Base-by-base conservation (phyloP, 2,329 filamentous ascomycete species). In the Fusarium torulosum region DNA sequence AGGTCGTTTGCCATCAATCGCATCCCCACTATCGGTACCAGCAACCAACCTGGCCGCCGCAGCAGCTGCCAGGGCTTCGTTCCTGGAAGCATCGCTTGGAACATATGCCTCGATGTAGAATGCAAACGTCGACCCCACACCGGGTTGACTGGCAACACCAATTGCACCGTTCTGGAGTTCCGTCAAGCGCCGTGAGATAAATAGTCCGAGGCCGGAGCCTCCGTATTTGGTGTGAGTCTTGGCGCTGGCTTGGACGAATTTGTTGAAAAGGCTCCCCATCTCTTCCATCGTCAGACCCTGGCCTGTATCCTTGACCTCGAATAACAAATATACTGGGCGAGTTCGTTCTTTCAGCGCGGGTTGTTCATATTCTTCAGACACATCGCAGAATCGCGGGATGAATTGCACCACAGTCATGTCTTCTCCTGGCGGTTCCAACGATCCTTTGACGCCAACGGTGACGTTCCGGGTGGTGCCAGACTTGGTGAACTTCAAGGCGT, bases 101-200 rank as follows among this genome's bases (percentile, higher is more conserved):
- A 80, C 70, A 63, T 79, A 80, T 0, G 88, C 85, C 69, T 90
- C 87, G 59, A 93, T 86, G 75, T 91, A 93, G 75, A 94, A 93
- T 0, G 88, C 88, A 77, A 94, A 94, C 0, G 88, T 92, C 65
- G 88, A 91, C 2, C 91, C 91, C n/a, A 87, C 84, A 2, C 90
- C 90, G 4, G 86, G 82, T 64, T 87, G 81, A n/a, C 88, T 91
- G 2, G 86, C 82, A 7, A 95, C 90, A 3, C 91, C 92, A 45
- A 96, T 94, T 62, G 92, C 89, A 6, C 92, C 92, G 20, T 91
- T 91, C 75, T 94, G 91, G 13, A 95, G 81, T 74, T 95, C 92
- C 0, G 91, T 92, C n/a, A 96, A 83, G 54, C 92, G 87, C 23
- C 91, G 85, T 37, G 89, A 92, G 67, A 95, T 94, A 76, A 94